These are phyloP conservation scores for Rhododendron williamsianum DNA, from an alignment of 148 eudicot genomes.

Conservation along the genomic window DNA sequence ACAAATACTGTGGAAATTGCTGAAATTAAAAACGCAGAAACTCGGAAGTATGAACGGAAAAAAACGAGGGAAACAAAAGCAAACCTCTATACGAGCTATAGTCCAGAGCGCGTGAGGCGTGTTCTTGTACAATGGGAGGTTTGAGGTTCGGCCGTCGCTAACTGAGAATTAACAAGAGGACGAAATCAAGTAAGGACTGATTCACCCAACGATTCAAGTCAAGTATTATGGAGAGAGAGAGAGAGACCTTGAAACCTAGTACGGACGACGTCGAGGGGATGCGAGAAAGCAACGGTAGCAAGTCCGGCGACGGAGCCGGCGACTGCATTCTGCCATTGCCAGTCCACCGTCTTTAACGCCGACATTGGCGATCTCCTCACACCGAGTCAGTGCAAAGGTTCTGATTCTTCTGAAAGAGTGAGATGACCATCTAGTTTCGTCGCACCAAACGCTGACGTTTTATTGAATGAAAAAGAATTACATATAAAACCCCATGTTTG, in stretches of 20 bases:
- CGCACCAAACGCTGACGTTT: not conserved
- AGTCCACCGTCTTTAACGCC: slow-evolving; percentile 23
- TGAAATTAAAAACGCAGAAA: not conserved
- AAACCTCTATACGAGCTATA: slow-evolving; percentile 83
- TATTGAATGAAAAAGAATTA: not conserved
- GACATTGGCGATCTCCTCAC: not conserved
- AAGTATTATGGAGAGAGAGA: not conserved
- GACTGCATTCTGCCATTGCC: slow-evolving; percentile 94
- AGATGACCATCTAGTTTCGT: not conserved
- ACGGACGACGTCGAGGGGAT: slow-evolving; percentile 97
- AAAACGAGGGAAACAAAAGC: not conserved
- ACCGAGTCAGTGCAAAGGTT: not conserved
- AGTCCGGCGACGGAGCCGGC: slow-evolving; percentile 86
- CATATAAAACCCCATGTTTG: not conserved
- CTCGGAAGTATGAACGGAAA: not conserved
- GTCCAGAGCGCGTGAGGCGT: slow-evolving; percentile 90
- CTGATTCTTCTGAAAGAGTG: not conserved
- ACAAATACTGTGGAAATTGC: not conserved
- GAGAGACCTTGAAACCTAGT: slow-evolving; percentile 84
- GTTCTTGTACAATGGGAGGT: slow-evolving; percentile 63
- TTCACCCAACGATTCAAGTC: not conserved
- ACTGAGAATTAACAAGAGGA: slow-evolving; percentile 32
- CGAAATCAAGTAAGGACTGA: not conserved
- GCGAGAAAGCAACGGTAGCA: slow-evolving; percentile 72
- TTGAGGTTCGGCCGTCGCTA: slow-evolving; percentile 65